Evolutionary conservation across 1,284 basidiomycete genomes (phyloP), one percentile per base, ranked within the genome.

Genomic region (Volvariella surrecta): DNA sequence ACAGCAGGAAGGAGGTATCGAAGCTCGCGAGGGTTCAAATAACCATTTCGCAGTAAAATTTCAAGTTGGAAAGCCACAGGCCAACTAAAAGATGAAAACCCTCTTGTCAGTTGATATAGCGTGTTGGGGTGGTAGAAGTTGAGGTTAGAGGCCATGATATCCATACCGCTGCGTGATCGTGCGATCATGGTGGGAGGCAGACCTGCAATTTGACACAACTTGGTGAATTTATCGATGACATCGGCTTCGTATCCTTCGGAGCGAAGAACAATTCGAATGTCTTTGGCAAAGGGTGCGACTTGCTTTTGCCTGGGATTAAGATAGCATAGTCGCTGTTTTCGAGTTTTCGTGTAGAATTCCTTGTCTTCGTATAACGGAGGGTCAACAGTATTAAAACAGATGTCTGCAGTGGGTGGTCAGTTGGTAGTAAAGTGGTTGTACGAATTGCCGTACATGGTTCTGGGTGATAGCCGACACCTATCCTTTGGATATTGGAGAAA

Each of bases 31-130:
- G 80, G 74, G 47, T 76, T 73, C 31, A 85, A 60, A 7, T 73
- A 58, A 0, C 72, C 70, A 48, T 81, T 81, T 31, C 66, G 74
- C 7, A 87, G 54, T 11, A 86, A 62, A 0, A 74, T 70, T 54
- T 83, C 82, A 28, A 86, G 60, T 56, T 88, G 84, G 53, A 86
- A 87, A 1, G 77, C 78, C 35, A 84, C 67, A 4, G 65, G 56
- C 79, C 82, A 85, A 13, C 66, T 58, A 34, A 76, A 66, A 13
- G 58, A 57, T 16, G 59, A 54, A 28, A 82, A 51, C 57, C 67
- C 65, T 10, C 50, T 56, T 11, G 64, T 60, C 16, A 82, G 54
- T 16, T 60, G 58, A 48, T 68, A 60, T 1, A 86, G 63, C 24
- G 59, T 61, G 48, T 63, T 73, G 8, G 53, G 50, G 0, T 59